Conservation (phyloP, 1,284 basidiomycete genomes). For the Thecaphora thlaspeos region DNA sequence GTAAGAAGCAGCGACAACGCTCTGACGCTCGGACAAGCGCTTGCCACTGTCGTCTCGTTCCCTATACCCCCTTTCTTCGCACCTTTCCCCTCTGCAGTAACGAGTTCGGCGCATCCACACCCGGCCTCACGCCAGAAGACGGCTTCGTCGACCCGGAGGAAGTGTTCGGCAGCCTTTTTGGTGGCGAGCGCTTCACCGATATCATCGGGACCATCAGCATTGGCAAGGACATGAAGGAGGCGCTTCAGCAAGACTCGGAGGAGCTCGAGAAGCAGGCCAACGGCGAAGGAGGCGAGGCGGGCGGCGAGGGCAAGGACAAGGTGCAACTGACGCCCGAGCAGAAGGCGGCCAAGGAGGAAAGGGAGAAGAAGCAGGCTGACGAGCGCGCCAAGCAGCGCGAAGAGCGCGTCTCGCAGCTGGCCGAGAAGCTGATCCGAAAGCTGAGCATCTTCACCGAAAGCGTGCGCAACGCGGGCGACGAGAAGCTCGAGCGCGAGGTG, state of each 20-base stretch:
- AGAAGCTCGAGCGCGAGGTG: constrained; percentile 64
- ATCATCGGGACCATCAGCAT: constrained; percentile 80
- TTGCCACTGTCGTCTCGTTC: no score
- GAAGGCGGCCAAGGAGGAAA: constrained; percentile 74
- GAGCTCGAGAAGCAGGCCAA: constrained; percentile 58
- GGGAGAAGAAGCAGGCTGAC: constrained; percentile 63
- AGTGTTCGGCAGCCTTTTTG: constrained; percentile 67
- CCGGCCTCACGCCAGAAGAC: constrained; percentile 51
- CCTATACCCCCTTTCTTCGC: not conserved
- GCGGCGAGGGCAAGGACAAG: constrained; percentile 35
- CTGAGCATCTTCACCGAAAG: constrained; percentile 89
- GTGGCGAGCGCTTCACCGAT: constrained; percentile 76
- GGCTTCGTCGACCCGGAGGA: constrained; percentile 72
- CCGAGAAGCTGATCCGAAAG: constrained; percentile 80
- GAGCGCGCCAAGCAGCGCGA: constrained; percentile 80
- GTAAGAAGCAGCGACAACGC: not conserved
- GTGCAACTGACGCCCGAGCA: constrained; percentile 75
- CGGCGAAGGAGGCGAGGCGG: constrained; percentile 7
- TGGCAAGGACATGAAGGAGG: constrained; percentile 95
- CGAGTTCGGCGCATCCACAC: constrained; percentile 64
- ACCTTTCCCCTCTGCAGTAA: constrained; percentile 61
- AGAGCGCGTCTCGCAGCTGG: constrained; percentile 77
- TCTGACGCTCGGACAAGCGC: no score
- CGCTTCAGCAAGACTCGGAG: constrained; percentile 86
- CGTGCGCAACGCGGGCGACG: constrained; percentile 70